Evolutionary conservation across 352 stramenopile species (phyloP).

Genomic region (Phytopythium helicoides): DNA sequence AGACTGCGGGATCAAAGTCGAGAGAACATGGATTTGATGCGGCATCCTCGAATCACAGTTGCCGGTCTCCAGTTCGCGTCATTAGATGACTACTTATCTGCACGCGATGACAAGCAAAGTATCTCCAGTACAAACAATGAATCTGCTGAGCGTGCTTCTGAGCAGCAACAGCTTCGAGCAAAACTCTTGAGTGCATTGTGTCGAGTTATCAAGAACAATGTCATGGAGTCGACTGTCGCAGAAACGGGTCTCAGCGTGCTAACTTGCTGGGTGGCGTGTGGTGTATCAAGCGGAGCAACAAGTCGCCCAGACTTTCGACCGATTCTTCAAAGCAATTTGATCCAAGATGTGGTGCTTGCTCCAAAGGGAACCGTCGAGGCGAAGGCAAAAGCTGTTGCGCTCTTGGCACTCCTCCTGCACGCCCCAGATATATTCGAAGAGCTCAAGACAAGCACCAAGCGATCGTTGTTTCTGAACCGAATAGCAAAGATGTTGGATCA

Average conservation of each 20-base stretch:
- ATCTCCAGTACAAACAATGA: neutral
- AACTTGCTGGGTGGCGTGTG: constrained; percentile 37
- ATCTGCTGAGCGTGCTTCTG: constrained; percentile 21
- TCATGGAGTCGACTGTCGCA: constrained; percentile 38
- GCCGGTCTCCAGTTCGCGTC: constrained; percentile 39
- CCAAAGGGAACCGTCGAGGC: constrained; percentile 27
- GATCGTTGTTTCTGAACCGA: constrained; percentile 68
- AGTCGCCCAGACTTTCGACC: constrained; percentile 38
- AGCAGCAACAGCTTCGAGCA: constrained; percentile 28
- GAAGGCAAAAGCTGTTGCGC: constrained; percentile 36
- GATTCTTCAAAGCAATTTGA: constrained; percentile 43
- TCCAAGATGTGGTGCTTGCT: constrained; percentile 45
- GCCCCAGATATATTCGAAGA: constrained; percentile 40
- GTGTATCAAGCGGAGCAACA: constrained; percentile 12
- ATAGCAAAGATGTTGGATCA: constrained; percentile 58
- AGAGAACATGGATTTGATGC: constrained; percentile 12
- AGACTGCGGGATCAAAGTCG: neutral
- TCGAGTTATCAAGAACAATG: constrained; percentile 47
- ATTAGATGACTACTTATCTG: constrained; percentile 45
- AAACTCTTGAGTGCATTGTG: constrained; percentile 51
- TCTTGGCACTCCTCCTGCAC: constrained; percentile 40
- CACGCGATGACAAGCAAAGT: constrained; percentile 12
- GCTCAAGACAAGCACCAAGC: constrained; percentile 39
- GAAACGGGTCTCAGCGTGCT: constrained; percentile 40
- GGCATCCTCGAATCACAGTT: constrained; percentile 35